A percentile compares a stretch with the other conserved stretches of the same genome.
These are phyloP conservation scores for Termitomyces sp. DNA, from an alignment of 768 basidiomycete genomes.

Conservation along the genomic window DNA sequence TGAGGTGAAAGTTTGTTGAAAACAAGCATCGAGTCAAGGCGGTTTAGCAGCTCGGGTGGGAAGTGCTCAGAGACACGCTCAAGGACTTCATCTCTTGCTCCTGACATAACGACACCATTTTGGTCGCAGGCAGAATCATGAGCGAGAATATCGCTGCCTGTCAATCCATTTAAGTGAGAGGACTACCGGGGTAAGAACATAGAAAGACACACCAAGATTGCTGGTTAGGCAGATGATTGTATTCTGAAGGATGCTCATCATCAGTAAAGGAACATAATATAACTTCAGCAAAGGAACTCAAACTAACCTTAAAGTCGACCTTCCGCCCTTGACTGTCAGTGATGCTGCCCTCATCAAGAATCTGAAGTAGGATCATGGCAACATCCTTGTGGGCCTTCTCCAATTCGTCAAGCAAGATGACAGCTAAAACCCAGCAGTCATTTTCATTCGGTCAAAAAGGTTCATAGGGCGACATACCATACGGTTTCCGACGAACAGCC, in stretches of 20 bases:
- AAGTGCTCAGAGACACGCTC: conserved; percentile 74
- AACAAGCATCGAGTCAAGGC: conserved; percentile 80
- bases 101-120: conserved; percentile 57
- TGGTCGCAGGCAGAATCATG: conserved; percentile 54
- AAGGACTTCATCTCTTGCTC: conserved; percentile 63
- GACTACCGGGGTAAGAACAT: not conserved
- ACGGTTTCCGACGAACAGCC: conserved; percentile 86
- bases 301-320: conserved; percentile 79
- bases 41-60: conserved; percentile 87
- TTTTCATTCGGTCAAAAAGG: not conserved
- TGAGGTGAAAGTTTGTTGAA: conserved; percentile 83
- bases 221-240: conserved; percentile 90
- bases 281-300: not conserved
- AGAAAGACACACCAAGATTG: conserved; percentile 57
- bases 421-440: conserved; percentile 33
- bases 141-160: conserved; percentile 65
- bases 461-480: conserved; percentile 41
- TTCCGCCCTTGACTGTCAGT: conserved; percentile 92
- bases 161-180: not conserved
- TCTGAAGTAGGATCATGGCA: conserved; percentile 84
- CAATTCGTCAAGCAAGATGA: conserved; percentile 79
- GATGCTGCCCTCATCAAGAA: conserved; percentile 84
- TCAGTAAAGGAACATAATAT: not conserved
- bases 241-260: conserved; percentile 39
- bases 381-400: conserved; percentile 97